Percentiles rank a stretch among this genome's conserved stretches.
Evolutionary conservation across 257 asterid genomes (phyloP).

Genomic region (Solanum bulbocastanum): DNA sequence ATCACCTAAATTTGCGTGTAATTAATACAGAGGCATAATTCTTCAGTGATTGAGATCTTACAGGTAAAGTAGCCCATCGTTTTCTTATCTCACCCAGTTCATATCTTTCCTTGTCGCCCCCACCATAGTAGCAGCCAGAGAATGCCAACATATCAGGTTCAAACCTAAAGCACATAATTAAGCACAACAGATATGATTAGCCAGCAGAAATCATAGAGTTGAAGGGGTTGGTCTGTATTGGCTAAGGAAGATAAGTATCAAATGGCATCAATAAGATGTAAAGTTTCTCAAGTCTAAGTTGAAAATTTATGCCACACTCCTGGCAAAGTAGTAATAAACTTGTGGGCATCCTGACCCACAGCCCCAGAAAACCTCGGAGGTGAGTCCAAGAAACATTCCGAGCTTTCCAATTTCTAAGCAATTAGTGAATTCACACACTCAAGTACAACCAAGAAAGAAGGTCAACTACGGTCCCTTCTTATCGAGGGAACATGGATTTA

Average conservation of each 20-base stretch:
- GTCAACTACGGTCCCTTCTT: neutral
- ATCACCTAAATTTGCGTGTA: neutral
- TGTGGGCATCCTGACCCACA: neutral
- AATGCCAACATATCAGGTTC: conserved; percentile 53
- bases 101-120: conserved; percentile 38
- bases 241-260: neutral
- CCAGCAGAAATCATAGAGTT: neutral
- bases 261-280: neutral
- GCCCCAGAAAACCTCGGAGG: neutral
- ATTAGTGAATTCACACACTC: neutral
- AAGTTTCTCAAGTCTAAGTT: neutral
- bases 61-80: conserved; percentile 47
- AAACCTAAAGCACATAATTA: conserved; percentile 18
- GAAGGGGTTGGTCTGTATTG: neutral
- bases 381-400: neutral
- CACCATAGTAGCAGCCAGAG: conserved; percentile 51
- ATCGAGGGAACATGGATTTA: neutral
- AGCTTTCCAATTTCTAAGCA: neutral
- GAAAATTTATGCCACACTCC: neutral
- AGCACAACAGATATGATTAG: neutral
- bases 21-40: neutral
- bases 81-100: conserved; percentile 42
- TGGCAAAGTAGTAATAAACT: neutral
- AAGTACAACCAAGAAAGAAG: neutral
- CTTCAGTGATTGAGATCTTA: conserved; percentile 12